Conservation (phyloP, 495 filamentous ascomycete genomes). For the Xylaria castorea region DNA sequence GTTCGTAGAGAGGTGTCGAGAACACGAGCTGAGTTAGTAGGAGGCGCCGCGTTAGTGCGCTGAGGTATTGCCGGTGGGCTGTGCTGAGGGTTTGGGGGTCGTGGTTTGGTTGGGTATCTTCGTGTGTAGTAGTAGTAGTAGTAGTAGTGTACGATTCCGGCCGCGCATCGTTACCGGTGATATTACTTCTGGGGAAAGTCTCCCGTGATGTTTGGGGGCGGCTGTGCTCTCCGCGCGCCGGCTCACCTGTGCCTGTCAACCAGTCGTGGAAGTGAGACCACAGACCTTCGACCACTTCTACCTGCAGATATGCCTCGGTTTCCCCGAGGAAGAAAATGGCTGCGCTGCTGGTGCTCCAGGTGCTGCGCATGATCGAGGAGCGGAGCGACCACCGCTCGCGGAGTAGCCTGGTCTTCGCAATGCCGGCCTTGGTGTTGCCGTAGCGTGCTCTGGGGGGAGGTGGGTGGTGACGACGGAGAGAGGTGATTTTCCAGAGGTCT, state of each 20-base stretch:
- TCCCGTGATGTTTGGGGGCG: slow-evolving; percentile 14
- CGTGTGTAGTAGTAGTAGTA: background rate
- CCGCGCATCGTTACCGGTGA: slow-evolving; percentile 2
- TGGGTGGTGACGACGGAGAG: slow-evolving; percentile 76
- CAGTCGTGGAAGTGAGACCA: slow-evolving; percentile 69
- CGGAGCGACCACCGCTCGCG: slow-evolving; percentile 66
- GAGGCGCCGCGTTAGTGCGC: slow-evolving; percentile 67
- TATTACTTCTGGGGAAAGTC: slow-evolving; percentile 4
- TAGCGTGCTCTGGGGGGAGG: slow-evolving; percentile 68
- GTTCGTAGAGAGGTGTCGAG: slow-evolving; percentile 69
- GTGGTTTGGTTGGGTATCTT: slow-evolving; percentile 40
- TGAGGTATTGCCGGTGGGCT: slow-evolving; percentile 78
- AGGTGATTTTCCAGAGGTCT: slow-evolving; percentile 82
- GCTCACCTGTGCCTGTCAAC: slow-evolving; percentile 46
- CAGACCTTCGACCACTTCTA: slow-evolving; percentile 81
- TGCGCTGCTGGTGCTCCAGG: slow-evolving; percentile 86
- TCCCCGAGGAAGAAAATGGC: slow-evolving; percentile 88
- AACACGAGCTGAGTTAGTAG: slow-evolving; percentile 75
- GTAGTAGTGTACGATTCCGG: background rate
- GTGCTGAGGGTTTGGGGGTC: slow-evolving; percentile 85
- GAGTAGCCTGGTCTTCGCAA: slow-evolving; percentile 59
- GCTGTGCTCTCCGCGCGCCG: slow-evolving; percentile 27
- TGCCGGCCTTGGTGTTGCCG: slow-evolving; percentile 64
- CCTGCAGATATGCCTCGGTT: slow-evolving; percentile 84
- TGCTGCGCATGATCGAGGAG: slow-evolving; percentile 68